These are phyloP conservation scores for Cytospora paraplurivora DNA, from an alignment of 2,329 filamentous ascomycete species.

Conservation along the genomic window DNA sequence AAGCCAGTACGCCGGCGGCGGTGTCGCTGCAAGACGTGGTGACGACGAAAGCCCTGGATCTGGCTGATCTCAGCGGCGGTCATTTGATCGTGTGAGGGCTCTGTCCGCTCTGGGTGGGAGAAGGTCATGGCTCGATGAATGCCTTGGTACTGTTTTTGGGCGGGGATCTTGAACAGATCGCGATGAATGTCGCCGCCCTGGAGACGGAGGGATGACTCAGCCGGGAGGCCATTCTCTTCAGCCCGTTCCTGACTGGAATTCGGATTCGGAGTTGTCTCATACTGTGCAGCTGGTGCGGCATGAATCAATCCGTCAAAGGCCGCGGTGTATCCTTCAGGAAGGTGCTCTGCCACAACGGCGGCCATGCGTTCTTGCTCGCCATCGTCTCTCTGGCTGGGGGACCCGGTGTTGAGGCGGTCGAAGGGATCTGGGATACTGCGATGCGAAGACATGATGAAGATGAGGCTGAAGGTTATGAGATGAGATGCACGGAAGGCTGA, in stretches of 20 bases:
- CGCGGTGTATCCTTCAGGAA: constrained; percentile 40
- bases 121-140: constrained; percentile 36
- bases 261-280: background rate
- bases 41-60: constrained; percentile 54
- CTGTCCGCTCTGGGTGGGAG: constrained; percentile 25
- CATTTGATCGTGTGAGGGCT: constrained; percentile 27
- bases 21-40: constrained; percentile 45
- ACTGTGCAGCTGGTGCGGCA: background rate
- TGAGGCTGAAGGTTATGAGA: background rate
- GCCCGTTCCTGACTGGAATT: background rate
- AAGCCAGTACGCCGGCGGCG: constrained; percentile 32
- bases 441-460: constrained; percentile 21
- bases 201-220: constrained; percentile 68
- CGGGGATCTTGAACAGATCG: constrained; percentile 74
- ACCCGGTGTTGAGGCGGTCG: constrained; percentile 23
- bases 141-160: constrained; percentile 38
- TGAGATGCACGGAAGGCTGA: background rate
- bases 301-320: constrained; percentile 33
- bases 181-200: constrained; percentile 80
- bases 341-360: constrained; percentile 38
- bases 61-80: constrained; percentile 42
- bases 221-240: constrained; percentile 29
- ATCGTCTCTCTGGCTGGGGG: constrained; percentile 23
- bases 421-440: constrained; percentile 24
- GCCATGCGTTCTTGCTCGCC: constrained; percentile 24